Conservation (phyloP, 2,329 filamentous ascomycete genomes). For the Claviceps digitariae region DNA sequence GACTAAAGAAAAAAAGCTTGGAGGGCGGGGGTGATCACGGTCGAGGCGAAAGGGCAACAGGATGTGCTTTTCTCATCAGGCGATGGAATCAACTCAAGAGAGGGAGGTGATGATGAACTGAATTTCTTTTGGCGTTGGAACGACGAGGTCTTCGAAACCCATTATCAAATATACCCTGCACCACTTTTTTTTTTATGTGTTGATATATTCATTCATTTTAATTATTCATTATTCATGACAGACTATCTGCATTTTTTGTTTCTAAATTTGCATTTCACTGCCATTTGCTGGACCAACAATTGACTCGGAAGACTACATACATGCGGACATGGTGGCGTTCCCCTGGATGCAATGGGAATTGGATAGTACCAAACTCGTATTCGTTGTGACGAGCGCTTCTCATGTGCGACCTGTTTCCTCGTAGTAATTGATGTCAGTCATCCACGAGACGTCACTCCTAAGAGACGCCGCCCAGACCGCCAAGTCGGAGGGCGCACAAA, state of each 20-base stretch:
- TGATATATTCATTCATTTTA: background rate
- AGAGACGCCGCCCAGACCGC: background rate
- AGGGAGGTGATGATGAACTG: background rate
- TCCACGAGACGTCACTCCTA: background rate
- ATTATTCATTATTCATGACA: background rate
- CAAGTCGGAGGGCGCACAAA: background rate
- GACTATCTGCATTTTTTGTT: background rate
- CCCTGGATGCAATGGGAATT: background rate
- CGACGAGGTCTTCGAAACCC: background rate
- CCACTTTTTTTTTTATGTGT: too few species aligned
- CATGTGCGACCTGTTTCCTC: background rate
- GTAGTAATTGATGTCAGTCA: background rate
- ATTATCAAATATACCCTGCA: background rate
- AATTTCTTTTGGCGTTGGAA: background rate
- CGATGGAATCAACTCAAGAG: background rate
- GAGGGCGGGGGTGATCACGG: too few species aligned
- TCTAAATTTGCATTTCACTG: background rate
- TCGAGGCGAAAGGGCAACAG: too few species aligned
- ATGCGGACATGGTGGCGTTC: too few species aligned
- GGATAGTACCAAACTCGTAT: slow-evolving; percentile 1
- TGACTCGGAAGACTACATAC: too few species aligned
- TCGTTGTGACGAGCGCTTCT: background rate
- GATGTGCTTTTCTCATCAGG: too few species aligned
- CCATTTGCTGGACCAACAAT: background rate
- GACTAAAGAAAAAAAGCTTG: background rate